These are phyloP conservation scores for Sorghum bicolor DNA, from an alignment of 176 grass and related monocot species.

Conservation along the genomic window DNA sequence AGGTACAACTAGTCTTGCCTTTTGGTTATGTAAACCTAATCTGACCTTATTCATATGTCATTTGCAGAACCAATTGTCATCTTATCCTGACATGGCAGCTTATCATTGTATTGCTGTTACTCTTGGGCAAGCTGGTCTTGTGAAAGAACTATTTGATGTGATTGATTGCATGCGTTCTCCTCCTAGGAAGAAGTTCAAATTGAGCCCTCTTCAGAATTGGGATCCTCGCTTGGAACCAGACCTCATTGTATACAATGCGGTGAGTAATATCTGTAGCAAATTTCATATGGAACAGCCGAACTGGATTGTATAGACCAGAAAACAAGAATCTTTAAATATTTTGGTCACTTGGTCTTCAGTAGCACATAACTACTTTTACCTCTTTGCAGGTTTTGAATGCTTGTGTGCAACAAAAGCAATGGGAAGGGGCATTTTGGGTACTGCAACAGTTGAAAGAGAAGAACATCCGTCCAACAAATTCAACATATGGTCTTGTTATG, in stretches of 20 bases:
- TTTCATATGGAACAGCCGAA: neutral
- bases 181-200: constrained; percentile 74
- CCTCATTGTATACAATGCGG: constrained; percentile 84
- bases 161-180: constrained; percentile 82
- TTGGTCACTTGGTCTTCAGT: constrained; percentile 26
- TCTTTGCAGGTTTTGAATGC: constrained; percentile 80
- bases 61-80: constrained; percentile 84
- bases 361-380: constrained; percentile 13
- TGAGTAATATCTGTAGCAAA: constrained; percentile 36
- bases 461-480: constrained; percentile 75
- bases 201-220: constrained; percentile 70
- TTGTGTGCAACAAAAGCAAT: constrained; percentile 90
- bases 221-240: constrained; percentile 90
- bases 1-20: constrained; percentile 48
- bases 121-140: constrained; percentile 89
- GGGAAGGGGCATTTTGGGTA: constrained; percentile 99
- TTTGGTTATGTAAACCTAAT: constrained; percentile 10
- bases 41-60: constrained; percentile 5
- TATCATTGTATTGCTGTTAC: constrained; percentile 92
- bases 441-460: constrained; percentile 87
- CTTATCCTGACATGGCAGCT: constrained; percentile 87
- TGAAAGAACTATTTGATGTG: constrained; percentile 98
- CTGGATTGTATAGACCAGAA: neutral
- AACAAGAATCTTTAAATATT: neutral
- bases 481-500: constrained; percentile 93